A percentile compares a stretch with the other conserved stretches of the same genome.
phyloP scores from a whole-genome alignment of 257 asterid genomes.

The Lycium barbarum region DNA sequence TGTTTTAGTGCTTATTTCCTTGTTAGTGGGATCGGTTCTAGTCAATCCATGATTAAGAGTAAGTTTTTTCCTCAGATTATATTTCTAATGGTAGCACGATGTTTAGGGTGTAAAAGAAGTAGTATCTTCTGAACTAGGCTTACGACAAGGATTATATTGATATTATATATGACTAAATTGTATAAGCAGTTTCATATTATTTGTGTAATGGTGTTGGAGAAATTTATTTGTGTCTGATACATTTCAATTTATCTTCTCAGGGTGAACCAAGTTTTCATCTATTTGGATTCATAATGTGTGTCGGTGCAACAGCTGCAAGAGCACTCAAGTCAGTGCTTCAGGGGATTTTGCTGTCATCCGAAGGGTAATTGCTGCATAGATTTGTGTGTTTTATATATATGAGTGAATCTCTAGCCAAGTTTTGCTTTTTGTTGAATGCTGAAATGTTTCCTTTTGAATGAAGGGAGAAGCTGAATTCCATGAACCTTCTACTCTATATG shows the following conservation, averaged over 20 bases:
- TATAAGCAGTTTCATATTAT: not conserved
- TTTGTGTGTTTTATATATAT: not conserved
- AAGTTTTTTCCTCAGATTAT: not conserved
- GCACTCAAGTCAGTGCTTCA: conserved; percentile 66
- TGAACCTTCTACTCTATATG: conserved; percentile 67
- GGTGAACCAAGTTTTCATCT: conserved; percentile 68
- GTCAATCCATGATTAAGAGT: not conserved
- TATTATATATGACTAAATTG: not conserved
- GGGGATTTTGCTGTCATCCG: conserved; percentile 64
- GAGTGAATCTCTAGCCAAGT: not conserved
- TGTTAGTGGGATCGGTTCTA: not conserved
- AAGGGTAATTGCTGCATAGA: conserved; percentile 46
- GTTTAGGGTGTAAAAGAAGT: not conserved
- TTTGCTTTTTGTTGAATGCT: conserved; percentile 31
- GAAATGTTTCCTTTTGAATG: conserved; percentile 27
- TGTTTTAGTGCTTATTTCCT: not conserved
- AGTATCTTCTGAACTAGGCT: not conserved
- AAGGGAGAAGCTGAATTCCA: conserved; percentile 66
- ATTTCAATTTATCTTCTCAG: conserved; percentile 29
- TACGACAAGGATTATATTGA: not conserved
- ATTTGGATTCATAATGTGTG: conserved; percentile 62
- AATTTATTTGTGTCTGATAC: not conserved
- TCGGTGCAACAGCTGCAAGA: conserved; percentile 68
- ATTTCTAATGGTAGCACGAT: not conserved
- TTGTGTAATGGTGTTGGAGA: not conserved